Conservation (phyloP, 2,329 filamentous ascomycete genomes). For the Oidium heveae region DNA sequence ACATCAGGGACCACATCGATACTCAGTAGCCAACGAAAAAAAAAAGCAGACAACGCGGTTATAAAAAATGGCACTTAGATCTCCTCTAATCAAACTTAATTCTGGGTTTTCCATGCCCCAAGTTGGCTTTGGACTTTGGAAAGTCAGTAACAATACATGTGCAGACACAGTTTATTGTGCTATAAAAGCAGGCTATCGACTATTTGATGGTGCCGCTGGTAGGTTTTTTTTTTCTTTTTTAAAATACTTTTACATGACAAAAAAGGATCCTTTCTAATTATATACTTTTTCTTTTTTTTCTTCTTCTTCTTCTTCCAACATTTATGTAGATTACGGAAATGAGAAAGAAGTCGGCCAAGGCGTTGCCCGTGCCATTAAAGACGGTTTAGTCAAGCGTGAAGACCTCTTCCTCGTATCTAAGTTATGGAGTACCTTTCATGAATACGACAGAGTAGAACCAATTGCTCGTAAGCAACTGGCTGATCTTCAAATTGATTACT, state of each 20-base stretch:
- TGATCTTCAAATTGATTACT: constrained; percentile 71
- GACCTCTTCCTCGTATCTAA: constrained; percentile 86
- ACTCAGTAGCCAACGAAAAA: too few species aligned
- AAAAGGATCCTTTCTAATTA: neutral
- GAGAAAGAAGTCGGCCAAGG: constrained; percentile 57
- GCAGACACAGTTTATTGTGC: constrained; percentile 42
- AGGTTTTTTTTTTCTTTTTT: constrained; percentile 5
- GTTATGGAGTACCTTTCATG: constrained; percentile 84
- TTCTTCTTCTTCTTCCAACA: neutral
- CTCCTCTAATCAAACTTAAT: constrained; percentile 20
- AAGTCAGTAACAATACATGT: constrained; percentile 36
- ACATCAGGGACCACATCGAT: too few species aligned
- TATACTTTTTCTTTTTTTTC: too few species aligned
- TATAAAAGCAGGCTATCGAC: constrained; percentile 33
- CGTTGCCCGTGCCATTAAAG: constrained; percentile 53
- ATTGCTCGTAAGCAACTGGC: constrained; percentile 53
- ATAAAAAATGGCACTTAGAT: constrained; percentile 1
- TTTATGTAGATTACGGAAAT: constrained; percentile 47
- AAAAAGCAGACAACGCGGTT: too few species aligned
- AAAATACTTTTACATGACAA: neutral
- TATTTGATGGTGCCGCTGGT: constrained; percentile 35
- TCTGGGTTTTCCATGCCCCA: constrained; percentile 28
- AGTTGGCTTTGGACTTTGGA: constrained; percentile 44
- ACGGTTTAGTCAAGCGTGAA: constrained; percentile 57
- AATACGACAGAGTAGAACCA: constrained; percentile 48